A percentile compares a stretch with the other conserved stretches of the same genome.
These are phyloP conservation scores for Carex scoparia DNA, from an alignment of 176 grass and related monocot genomes.

Conservation along the genomic window DNA sequence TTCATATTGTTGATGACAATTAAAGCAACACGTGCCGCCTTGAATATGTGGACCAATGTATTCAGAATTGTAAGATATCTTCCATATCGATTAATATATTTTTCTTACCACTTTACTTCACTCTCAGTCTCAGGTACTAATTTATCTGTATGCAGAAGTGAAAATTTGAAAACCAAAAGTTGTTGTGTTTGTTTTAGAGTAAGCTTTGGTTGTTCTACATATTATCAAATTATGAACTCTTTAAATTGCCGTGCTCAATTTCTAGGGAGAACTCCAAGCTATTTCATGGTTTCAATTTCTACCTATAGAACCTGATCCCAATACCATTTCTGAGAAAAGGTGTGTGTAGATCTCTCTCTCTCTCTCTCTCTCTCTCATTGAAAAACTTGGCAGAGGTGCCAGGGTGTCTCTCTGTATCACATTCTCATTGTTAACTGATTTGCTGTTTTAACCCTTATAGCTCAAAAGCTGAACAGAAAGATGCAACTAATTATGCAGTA, in stretches of 20 bases:
- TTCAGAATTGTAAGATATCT: slow-evolving; percentile 85
- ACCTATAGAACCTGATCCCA: slow-evolving; percentile 63
- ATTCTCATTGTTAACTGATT: slow-evolving; percentile 19
- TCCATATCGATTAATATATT: background rate
- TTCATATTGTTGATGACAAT: background rate
- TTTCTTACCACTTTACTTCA: slow-evolving; percentile 5
- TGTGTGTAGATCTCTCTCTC: slow-evolving; percentile 23
- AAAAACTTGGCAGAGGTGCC: too few relatives aligned
- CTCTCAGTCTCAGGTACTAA: background rate
- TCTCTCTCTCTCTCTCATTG: background rate
- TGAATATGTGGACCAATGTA: slow-evolving; percentile 95
- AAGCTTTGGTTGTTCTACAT: background rate
- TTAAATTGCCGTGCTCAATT: slow-evolving; percentile 10
- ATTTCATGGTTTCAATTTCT: slow-evolving; percentile 99
- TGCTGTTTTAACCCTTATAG: slow-evolving; percentile 38
- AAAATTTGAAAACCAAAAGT: background rate
- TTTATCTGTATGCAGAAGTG: background rate
- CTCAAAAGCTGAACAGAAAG: slow-evolving; percentile 89
- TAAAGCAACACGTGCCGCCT: slow-evolving; percentile 5
- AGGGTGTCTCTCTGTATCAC: background rate
- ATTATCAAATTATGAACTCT: background rate
- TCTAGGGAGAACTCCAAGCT: slow-evolving; percentile 78
- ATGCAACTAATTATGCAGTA: slow-evolving; percentile 65
- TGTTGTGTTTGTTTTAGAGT: slow-evolving; percentile 1
- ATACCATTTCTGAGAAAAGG: slow-evolving; percentile 60